These are phyloP conservation scores for Stephania yunnanensis DNA, from an alignment of 164 flowering plant genomes.

Conservation along the genomic window DNA sequence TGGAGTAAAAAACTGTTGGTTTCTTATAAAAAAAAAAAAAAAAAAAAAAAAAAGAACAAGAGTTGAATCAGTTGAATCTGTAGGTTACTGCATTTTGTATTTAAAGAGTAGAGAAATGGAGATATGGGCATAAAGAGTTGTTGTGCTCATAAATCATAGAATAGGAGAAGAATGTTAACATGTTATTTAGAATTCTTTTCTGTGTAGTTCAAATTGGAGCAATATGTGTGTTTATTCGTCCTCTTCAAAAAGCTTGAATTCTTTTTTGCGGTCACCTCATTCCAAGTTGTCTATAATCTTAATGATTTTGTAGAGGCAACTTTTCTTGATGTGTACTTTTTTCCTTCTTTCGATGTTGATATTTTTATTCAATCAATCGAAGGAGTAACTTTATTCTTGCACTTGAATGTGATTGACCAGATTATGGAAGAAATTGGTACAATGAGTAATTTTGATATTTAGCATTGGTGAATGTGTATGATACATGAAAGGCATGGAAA, in stretches of 20 bases:
- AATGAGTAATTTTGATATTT: background rate
- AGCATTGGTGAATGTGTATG: background rate
- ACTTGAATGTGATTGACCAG: background rate
- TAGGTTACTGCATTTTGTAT: background rate
- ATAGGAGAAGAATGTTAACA: background rate
- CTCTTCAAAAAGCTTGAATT: background rate
- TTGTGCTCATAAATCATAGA: background rate
- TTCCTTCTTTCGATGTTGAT: background rate
- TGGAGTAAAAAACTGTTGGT: too few relatives aligned
- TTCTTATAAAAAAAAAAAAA: too few relatives aligned
- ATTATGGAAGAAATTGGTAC: background rate
- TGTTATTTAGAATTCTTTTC: background rate
- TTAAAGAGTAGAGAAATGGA: background rate
- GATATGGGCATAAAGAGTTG: background rate
- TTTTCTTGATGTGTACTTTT: background rate
- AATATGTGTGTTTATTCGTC: background rate
- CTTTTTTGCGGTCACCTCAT: background rate
- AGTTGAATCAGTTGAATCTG: background rate
- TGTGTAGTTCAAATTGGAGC: background rate
- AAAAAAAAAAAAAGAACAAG: background rate
- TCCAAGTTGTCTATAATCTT: background rate
- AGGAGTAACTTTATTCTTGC: background rate
- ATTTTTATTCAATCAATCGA: background rate
- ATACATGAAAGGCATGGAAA: constrained; percentile 1
- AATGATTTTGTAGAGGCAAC: background rate